phyloP scores from a whole-genome alignment of 140 eudicot species.

The Cichorium intybus region DNA sequence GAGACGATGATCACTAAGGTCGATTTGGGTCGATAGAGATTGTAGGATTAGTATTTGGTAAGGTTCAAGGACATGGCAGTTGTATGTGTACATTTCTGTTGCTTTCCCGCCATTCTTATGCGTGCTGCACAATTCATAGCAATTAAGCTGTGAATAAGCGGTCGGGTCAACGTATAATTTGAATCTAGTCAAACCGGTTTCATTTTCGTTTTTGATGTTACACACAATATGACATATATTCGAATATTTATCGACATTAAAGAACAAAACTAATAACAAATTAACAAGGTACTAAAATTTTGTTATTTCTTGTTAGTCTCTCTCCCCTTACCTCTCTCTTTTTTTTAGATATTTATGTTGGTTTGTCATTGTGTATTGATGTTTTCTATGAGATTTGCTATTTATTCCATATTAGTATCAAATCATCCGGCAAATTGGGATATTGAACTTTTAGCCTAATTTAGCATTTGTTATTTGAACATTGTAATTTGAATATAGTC shows the following conservation, averaged over 20 bases:
- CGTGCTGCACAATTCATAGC: background rate
- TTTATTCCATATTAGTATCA: background rate
- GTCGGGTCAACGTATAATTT: background rate
- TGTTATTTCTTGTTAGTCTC: background rate
- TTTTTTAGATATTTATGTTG: background rate
- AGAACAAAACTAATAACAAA: background rate
- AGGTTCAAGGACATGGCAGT: slow-evolving; percentile 15
- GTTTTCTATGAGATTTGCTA: background rate
- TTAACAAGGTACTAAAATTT: background rate
- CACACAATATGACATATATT: background rate
- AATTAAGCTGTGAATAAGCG: background rate
- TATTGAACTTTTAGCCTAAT: background rate
- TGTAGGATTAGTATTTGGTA: slow-evolving; percentile 10
- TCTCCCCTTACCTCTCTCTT: background rate
- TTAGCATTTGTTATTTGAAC: background rate
- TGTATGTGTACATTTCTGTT: slow-evolving; percentile 16
- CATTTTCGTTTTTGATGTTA: background rate
- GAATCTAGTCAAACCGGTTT: background rate
- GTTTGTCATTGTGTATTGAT: background rate
- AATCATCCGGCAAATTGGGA: background rate
- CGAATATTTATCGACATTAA: background rate
- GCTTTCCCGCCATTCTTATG: slow-evolving; percentile 29
- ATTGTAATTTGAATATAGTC: background rate
- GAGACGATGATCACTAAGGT: slow-evolving; percentile 18
- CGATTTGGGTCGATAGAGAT: slow-evolving; percentile 7